Percentiles rank a stretch among this genome's conserved stretches.
Evolutionary conservation across 1,284 basidiomycete genomes (phyloP).

Genomic region (Ganoderma sinense): DNA sequence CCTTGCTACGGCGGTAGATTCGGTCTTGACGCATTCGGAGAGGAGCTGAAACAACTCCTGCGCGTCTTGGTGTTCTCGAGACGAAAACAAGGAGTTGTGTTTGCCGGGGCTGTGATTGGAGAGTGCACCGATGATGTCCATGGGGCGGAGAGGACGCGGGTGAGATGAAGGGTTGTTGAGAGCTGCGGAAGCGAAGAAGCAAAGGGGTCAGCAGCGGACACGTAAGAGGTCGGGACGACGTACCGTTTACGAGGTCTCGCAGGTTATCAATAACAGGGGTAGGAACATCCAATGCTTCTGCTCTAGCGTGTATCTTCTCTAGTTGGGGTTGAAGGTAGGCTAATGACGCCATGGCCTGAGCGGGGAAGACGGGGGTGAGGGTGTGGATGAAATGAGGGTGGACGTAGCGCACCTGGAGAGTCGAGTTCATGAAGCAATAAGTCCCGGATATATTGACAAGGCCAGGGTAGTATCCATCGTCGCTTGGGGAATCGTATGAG

Average conservation of each 20-base stretch:
- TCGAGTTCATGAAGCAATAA: conserved; percentile 95
- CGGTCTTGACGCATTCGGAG: conserved; percentile 87
- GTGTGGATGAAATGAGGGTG: neutral
- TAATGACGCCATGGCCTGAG: conserved; percentile 84
- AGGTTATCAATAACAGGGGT: conserved; percentile 87
- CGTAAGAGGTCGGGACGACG: conserved; percentile 32
- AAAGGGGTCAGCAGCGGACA: conserved; percentile 26
- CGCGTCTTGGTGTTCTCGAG: conserved; percentile 93
- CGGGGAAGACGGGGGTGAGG: conserved; percentile 7
- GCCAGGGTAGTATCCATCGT: conserved; percentile 76
- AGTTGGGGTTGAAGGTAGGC: conserved; percentile 80
- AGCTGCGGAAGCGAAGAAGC: conserved; percentile 46
- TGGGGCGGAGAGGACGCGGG: conserved; percentile 70
- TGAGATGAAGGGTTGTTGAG: conserved; percentile 75
- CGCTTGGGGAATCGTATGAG: conserved; percentile 34
- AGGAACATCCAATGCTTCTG: conserved; percentile 78
- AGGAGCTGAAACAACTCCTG: conserved; percentile 95
- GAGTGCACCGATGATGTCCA: conserved; percentile 76
- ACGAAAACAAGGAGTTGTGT: conserved; percentile 75
- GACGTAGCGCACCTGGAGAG: conserved; percentile 73
- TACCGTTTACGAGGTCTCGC: conserved; percentile 71
- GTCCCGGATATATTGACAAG: conserved; percentile 95
- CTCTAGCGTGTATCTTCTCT: conserved; percentile 73
- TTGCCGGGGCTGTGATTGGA: conserved; percentile 62
- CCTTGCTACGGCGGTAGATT: conserved; percentile 69